These are phyloP conservation scores for Termitomyces heimii DNA, from an alignment of 768 basidiomycete genomes.

Conservation along the genomic window DNA sequence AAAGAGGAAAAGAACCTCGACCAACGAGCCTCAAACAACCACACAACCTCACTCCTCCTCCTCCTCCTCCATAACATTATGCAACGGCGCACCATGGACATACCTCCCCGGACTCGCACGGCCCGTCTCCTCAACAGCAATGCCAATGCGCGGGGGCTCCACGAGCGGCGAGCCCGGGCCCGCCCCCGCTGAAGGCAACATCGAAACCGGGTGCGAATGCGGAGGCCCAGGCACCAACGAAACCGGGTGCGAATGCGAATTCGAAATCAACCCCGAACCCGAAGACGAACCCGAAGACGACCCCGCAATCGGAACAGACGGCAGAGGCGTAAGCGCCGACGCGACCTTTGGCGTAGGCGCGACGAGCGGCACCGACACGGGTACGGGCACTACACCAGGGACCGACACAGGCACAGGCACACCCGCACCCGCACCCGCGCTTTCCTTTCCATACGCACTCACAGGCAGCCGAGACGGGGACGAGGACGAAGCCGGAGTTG, in stretches of 20 bases:
- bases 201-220: slow-evolving; percentile 11
- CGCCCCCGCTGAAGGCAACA: too few relatives aligned
- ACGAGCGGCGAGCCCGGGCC: slow-evolving; percentile 6
- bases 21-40: too few relatives aligned
- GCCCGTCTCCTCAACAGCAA: slow-evolving; percentile 41
- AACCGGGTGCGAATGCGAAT: too few relatives aligned
- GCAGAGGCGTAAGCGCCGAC: slow-evolving; percentile 22
- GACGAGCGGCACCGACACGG: slow-evolving; percentile 18
- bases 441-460: slow-evolving; percentile 22
- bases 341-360: slow-evolving; percentile 21
- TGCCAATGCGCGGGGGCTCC: slow-evolving; percentile 25
- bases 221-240: too few relatives aligned
- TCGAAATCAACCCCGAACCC: too few relatives aligned
- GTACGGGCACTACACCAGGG: background rate
- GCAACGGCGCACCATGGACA: slow-evolving; percentile 78
- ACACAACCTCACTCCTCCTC: slow-evolving; percentile 44
- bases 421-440: background rate
- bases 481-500: too few relatives aligned
- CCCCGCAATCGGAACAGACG: too few relatives aligned
- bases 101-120: slow-evolving; percentile 68
- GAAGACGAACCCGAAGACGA: slow-evolving; percentile 5
- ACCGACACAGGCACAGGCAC: background rate
- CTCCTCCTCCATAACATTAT: slow-evolving; percentile 81
- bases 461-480: slow-evolving; percentile 31
- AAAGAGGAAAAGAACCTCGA: too few relatives aligned